These are phyloP conservation scores for Irpex sp. DNA, from an alignment of 1,284 basidiomycete species.

Conservation along the genomic window DNA sequence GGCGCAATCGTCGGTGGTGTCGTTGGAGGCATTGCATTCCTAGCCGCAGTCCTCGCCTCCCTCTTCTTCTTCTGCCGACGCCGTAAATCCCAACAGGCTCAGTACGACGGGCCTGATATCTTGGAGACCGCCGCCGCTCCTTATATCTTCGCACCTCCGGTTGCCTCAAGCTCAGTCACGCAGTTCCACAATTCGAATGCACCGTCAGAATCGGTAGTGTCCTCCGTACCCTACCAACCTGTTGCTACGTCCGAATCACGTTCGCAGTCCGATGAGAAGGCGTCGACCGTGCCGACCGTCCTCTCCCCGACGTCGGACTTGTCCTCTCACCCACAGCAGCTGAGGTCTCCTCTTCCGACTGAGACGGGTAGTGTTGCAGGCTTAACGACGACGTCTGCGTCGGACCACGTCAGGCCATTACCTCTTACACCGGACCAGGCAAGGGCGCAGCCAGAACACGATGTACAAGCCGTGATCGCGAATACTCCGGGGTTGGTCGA, in stretches of 20 bases:
- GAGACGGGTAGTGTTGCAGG: not conserved
- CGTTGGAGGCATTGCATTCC: not conserved
- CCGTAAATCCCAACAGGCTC: not conserved
- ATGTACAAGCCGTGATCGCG: not conserved
- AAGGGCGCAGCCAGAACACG: not conserved
- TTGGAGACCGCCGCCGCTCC: not conserved
- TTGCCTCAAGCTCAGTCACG: not conserved
- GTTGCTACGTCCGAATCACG: not conserved
- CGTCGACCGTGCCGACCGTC: not conserved
- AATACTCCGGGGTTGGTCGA: not conserved
- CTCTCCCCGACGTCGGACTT: not conserved
- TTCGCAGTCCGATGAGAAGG: not conserved
- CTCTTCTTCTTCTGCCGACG: not conserved
- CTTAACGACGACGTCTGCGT: not conserved
- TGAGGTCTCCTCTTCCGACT: not conserved
- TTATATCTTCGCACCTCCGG: not conserved
- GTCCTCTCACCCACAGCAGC: not conserved
- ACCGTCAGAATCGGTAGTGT: not conserved
- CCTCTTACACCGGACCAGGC: not conserved
- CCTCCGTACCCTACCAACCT: not conserved
- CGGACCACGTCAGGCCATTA: not conserved
- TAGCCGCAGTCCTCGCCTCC: not conserved
- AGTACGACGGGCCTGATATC: not conserved
- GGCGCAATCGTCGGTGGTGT: constrained; percentile 2
- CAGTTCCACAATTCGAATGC: not conserved